Evolutionary conservation across 2,329 filamentous ascomycete genomes (phyloP), one percentile per base, ranked within the genome.

Genomic region (Coniella vitis): DNA sequence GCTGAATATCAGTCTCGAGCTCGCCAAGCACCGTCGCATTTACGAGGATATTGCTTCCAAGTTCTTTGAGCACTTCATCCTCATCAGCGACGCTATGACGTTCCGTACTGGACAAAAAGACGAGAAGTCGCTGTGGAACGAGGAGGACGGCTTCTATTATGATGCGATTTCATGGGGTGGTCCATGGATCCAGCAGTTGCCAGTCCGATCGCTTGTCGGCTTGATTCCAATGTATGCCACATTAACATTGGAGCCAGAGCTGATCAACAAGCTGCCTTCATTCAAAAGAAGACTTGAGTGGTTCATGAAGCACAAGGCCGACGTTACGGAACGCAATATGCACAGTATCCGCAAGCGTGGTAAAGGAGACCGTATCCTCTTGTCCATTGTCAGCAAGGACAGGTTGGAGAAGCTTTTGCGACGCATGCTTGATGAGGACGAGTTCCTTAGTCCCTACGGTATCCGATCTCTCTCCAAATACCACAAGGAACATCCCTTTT

Each of bases 41-140:
- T 97, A 97, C 65, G 91, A 97, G 72, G 91, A 97, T 62, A 86
- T 97, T 71, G 90, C 91, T 2, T 94, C 90, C 44, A 97, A 97
- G 69, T 97, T 97, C 74, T 97, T 97, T 61, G 93, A 97, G 71
- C 93, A 97, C 63, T 97, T 97, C 69, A 87, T 97, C 62, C 84
- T 96, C 66, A 97, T 97, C 66, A 94, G 89, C 62, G 93, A 97
- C 69, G 93, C 91, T 50, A 96, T 97, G 91, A 89, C 86, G 0
- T 90, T 86, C 76, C 85, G 76, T 68, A 79, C 75, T 59, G 88
- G 70, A 58, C 75, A 67, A 68, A 84, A 69, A 71, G 83, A 71
- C 63, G 87, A 93, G 60, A 81, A 88, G 61, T 95, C 90, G 31
- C 72, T 97, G 7, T 97, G 91, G 91, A 97, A 96, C 61, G 90